phyloP scores from a whole-genome alignment of 106 monocot genomes.

The Platanthera guangdongensis region DNA sequence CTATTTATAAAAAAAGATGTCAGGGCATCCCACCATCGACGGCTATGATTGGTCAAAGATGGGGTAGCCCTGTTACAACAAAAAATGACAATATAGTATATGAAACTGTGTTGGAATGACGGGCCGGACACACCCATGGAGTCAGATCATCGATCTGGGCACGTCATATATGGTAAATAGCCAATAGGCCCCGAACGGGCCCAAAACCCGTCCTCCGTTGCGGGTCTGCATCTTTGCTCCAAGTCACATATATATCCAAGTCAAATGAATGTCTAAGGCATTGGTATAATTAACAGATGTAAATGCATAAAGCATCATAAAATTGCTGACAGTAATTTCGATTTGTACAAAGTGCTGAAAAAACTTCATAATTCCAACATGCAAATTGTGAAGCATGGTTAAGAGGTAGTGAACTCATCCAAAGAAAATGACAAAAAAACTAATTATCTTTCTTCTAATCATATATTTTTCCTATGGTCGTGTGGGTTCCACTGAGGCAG shows the following conservation, averaged over 20 bases:
- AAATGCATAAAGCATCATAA: not conserved
- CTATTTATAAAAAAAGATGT: no score
- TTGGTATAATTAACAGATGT: not conserved
- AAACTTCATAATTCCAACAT: not conserved
- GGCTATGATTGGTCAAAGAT: no score
- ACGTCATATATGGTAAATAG: no score
- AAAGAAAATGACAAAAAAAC: not conserved
- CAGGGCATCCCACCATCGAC: no score
- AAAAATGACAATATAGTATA: no score
- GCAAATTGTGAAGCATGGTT: conserved; percentile 1
- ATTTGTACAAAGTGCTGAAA: not conserved
- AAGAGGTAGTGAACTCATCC: not conserved
- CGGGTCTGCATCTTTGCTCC: no score
- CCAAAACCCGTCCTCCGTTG: no score
- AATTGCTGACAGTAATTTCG: not conserved
- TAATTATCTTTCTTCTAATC: not conserved
- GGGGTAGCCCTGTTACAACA: no score
- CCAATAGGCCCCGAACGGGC: no score
- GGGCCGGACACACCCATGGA: no score
- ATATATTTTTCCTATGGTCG: not conserved
- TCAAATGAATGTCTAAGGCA: not conserved
- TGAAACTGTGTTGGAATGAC: no score
- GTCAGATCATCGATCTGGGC: no score
- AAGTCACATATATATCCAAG: not conserved
- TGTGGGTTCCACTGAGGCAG: not conserved